Evolutionary conservation across 75 land plant species (phyloP).

Genomic region (Cupressus sempervirens): DNA sequence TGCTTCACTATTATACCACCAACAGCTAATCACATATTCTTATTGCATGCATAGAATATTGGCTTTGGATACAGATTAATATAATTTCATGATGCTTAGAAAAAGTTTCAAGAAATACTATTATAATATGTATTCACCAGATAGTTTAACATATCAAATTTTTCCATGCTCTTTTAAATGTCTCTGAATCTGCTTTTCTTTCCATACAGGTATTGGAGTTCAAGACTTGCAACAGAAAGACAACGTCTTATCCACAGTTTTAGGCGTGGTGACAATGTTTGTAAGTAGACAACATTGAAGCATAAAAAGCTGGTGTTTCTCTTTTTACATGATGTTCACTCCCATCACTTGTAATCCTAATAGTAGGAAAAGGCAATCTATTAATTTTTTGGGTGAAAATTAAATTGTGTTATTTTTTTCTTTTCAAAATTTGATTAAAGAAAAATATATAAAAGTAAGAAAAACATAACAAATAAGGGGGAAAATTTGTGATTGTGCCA

Average conservation of each 20-base stretch:
- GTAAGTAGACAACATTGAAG: constrained; percentile 38
- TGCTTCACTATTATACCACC: neutral
- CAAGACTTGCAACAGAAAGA: constrained; percentile 77
- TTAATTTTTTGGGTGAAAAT: no score
- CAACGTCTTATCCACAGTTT: constrained; percentile 68
- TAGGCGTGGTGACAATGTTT: constrained; percentile 58
- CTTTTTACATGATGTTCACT: neutral
- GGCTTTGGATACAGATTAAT: neutral
- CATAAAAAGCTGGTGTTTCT: neutral
- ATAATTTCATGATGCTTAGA: neutral
- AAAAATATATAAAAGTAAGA: no score
- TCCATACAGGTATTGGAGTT: constrained; percentile 82
- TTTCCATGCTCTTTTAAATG: neutral
- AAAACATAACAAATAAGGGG: no score
- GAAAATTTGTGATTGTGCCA: no score
- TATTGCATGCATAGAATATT: neutral
- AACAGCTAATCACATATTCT: neutral
- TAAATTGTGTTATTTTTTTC: no score
- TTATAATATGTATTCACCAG: neutral
- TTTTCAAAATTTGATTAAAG: no score
- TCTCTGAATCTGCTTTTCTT: neutral
- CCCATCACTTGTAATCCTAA: no score
- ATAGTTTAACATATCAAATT: neutral
- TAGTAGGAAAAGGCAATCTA: no score
- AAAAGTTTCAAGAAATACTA: neutral